Percentiles rank a stretch among this genome's conserved stretches.
phyloP scores from a whole-genome alignment of 2,329 filamentous ascomycete genomes.

The Nemania bipapillata region DNA sequence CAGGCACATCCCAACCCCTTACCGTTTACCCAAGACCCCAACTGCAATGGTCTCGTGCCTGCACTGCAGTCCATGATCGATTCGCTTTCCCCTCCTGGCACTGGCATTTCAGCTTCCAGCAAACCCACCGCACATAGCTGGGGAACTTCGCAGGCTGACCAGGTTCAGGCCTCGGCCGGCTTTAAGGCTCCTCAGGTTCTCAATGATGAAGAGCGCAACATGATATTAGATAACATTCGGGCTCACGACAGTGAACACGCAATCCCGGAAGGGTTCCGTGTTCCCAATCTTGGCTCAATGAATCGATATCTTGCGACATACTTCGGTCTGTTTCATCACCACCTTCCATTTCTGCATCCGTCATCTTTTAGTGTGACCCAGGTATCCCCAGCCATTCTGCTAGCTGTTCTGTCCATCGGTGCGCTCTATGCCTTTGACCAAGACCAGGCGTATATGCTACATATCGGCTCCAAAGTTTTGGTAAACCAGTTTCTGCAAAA shows the following conservation, averaged over 20 bases:
- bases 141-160: slow-evolving; percentile 75
- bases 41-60: slow-evolving; percentile 69
- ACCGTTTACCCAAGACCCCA: slow-evolving; percentile 70
- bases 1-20: slow-evolving; percentile 71
- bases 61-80: slow-evolving; percentile 77
- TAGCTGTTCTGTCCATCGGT: slow-evolving; percentile 93
- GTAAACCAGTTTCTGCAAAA: slow-evolving; percentile 97
- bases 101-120: slow-evolving; percentile 61
- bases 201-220: slow-evolving; percentile 84
- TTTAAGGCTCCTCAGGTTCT: slow-evolving; percentile 81
- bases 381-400: slow-evolving; percentile 81
- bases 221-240: slow-evolving; percentile 87
- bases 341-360: slow-evolving; percentile 93
- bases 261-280: slow-evolving; percentile 87
- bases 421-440: slow-evolving; percentile 97
- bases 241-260: slow-evolving; percentile 81
- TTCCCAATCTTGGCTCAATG: slow-evolving; percentile 81
- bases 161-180: slow-evolving; percentile 73
- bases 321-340: slow-evolving; percentile 96
- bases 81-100: slow-evolving; percentile 74
- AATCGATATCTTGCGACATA: slow-evolving; percentile 96
- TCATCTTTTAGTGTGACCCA: slow-evolving; percentile 85
- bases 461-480: slow-evolving; percentile 96
- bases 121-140: slow-evolving; percentile 14
- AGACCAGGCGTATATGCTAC: slow-evolving; percentile 94